Percentiles rank a stretch among this genome's conserved stretches.
Conservation (phyloP, 805 yeast species). For the Groenewaldozyma tartarivorans region DNA sequence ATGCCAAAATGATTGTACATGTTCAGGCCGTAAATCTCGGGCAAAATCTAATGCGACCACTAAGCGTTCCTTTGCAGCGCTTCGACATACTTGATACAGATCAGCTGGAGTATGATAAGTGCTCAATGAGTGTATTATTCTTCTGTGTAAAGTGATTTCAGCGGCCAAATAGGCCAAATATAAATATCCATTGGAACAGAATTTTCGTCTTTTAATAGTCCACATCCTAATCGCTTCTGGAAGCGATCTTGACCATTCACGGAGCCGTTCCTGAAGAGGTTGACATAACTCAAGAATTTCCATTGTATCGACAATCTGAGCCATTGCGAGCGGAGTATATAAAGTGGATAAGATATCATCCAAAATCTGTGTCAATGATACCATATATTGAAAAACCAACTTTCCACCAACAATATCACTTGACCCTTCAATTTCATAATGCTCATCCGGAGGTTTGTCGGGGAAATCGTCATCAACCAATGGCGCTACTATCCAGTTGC, state of each 20-base stretch:
- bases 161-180: slow-evolving; percentile 21
- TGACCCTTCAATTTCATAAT: background rate
- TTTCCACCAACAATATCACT: slow-evolving; percentile 13
- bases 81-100: slow-evolving; percentile 16
- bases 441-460: slow-evolving; percentile 6
- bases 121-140: slow-evolving; percentile 16
- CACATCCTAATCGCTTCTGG: slow-evolving; percentile 20
- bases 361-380: slow-evolving; percentile 16
- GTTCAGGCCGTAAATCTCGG: slow-evolving; percentile 17
- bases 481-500: slow-evolving; percentile 66
- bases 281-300: slow-evolving; percentile 8
- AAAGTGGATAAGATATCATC: slow-evolving; percentile 15
- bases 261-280: slow-evolving; percentile 13
- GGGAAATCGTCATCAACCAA: slow-evolving; percentile 26
- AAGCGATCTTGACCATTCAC: slow-evolving; percentile 20
- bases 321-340: slow-evolving; percentile 15
- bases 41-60: slow-evolving; percentile 21
- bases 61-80: slow-evolving; percentile 17
- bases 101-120: slow-evolving; percentile 12
- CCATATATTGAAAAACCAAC: slow-evolving; percentile 17
- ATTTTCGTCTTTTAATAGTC: slow-evolving; percentile 16
- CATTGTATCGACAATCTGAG: slow-evolving; percentile 13
- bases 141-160: slow-evolving; percentile 19
- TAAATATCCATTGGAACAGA: slow-evolving; percentile 18
- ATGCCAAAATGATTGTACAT: slow-evolving; percentile 23